Conservation (phyloP, 1,284 basidiomycete genomes). For the Inonotus obliquus region DNA sequence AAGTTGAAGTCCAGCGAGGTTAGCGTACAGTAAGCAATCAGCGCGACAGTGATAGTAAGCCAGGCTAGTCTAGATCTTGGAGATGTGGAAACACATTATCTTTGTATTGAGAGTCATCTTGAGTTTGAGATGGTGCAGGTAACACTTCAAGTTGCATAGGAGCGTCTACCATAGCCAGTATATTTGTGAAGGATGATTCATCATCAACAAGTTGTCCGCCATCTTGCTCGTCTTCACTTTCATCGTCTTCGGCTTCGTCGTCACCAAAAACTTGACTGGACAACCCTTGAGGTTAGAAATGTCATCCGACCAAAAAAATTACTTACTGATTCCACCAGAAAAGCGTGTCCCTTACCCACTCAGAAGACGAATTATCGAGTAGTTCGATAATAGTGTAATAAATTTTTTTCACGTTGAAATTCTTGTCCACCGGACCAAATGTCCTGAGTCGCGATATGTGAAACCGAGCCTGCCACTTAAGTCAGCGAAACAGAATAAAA, state of each 20-base stretch:
- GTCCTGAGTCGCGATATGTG: neutral
- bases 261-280: neutral
- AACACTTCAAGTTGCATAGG: neutral
- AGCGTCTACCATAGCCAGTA: neutral
- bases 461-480: too few species aligned
- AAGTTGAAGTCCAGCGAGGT: too few species aligned
- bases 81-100: neutral
- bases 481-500: neutral
- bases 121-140: neutral
- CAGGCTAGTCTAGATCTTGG: too few species aligned
- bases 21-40: too few species aligned
- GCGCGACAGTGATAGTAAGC: too few species aligned
- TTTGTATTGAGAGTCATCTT: neutral
- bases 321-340: neutral
- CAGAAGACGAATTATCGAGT: neutral
- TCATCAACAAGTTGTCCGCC: neutral
- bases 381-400: neutral
- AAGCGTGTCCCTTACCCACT: neutral
- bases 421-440: neutral
- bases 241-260: neutral
- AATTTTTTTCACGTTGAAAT: neutral
- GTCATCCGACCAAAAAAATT: neutral
- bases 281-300: too few species aligned
- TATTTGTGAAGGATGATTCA: neutral
- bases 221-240: neutral